phyloP scores from a whole-genome alignment of 805 yeast genomes.

The Kodamaea neixiangensis region DNA sequence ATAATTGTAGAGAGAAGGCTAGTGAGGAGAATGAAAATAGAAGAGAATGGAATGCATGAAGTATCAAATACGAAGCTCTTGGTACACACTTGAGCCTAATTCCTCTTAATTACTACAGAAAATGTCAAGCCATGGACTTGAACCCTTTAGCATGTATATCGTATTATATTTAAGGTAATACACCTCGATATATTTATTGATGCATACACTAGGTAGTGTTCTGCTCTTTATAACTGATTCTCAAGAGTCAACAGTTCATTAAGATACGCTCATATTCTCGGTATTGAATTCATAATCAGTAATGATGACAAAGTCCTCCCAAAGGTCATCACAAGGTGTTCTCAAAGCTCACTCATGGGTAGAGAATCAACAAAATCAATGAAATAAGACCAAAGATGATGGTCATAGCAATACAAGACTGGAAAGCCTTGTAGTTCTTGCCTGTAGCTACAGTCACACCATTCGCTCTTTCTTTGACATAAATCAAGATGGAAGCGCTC shows the following conservation, averaged over 20 bases:
- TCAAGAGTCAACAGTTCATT: too few species aligned
- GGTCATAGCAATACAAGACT: constrained; percentile 21
- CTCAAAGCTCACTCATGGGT: neutral
- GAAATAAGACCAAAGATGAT: constrained; percentile 20
- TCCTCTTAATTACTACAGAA: too few species aligned
- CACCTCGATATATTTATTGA: neutral
- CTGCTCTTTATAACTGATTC: too few species aligned
- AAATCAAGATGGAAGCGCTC: constrained; percentile 18
- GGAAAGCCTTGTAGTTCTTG: constrained; percentile 19
- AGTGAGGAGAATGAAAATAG: too few species aligned
- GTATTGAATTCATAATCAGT: neutral
- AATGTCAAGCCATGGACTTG: too few species aligned
- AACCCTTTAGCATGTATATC: neutral
- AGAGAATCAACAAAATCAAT: constrained; percentile 15
- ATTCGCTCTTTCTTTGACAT: constrained; percentile 13
- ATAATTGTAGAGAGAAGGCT: too few species aligned
- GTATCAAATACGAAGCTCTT: too few species aligned
- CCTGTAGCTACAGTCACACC: constrained; percentile 22
- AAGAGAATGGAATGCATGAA: too few species aligned
- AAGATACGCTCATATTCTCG: too few species aligned
- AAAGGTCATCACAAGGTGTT: neutral
- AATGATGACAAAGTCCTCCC: neutral
- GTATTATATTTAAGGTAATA: neutral
- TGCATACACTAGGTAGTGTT: neutral
- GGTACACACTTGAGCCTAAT: too few species aligned